Evolutionary conservation across 148 eudicot species (phyloP), one percentile per base, ranked within the genome.

Genomic region (Nyssa sinensis): DNA sequence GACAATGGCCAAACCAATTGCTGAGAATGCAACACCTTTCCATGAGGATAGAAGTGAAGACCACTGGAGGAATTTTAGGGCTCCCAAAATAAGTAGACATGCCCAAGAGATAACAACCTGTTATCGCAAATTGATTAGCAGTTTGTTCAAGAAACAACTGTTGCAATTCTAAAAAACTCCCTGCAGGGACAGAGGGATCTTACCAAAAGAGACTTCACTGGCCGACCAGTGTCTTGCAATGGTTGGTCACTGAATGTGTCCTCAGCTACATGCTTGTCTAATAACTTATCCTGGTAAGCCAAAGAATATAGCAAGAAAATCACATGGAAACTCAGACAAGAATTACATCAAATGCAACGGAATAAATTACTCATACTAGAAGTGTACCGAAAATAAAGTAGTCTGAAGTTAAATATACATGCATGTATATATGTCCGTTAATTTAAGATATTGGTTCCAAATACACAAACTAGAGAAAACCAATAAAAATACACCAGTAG

Each of bases 151-250:
- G 17, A 12, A 19, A 11, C n/a, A n/a, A n/a, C n/a, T n/a, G n/a
- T 44, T 0, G 51, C 51, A 11, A 44, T 41, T 19, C 51, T 19
- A 14, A 13, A 44, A 44, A 1, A 44, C 17, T 44, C n/a, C n/a
- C n/a, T n/a, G n/a, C n/a, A n/a, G n/a, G 51, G 51, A 44, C 12
- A 19, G 51, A 44, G 51, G 51, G 19, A 67, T 75, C 74, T 84
- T 88, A 96, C 99, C 88, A 89, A 67, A 78, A 96, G 84, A 72
- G 98, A 84, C 72, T 91, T 93, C 83, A 87, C 27, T 63, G 94
- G 94, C 28, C 98, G 94, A 6, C 88, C 87, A 64, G 67, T 75
- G 82, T 85, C 72, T 69, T 80, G 89, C 62, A 84, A 81, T 72
- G 74, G 71, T 72, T 78, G 82, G 65, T 82, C 90, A 19, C 88